Conservation (phyloP, 140 eudicot species). For the Senecio squalidus region DNA sequence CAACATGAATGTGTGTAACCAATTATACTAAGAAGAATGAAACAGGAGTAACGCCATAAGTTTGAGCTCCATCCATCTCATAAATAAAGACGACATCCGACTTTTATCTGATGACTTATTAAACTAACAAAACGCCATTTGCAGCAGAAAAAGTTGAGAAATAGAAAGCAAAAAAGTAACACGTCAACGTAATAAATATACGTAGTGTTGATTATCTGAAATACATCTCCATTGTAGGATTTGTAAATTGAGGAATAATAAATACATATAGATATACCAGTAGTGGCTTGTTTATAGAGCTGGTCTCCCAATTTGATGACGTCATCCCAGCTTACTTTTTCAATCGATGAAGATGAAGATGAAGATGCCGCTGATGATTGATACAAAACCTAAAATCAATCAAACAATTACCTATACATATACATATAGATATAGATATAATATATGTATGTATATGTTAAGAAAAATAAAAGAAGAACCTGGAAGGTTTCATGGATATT, state of each 20-base stretch:
- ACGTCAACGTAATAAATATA: no score
- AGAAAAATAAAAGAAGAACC: conserved; percentile 23
- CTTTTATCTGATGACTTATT: not conserved
- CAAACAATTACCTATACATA: not conserved
- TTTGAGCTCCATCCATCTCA: not conserved
- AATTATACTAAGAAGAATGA: conserved; percentile 2
- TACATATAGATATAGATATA: no score
- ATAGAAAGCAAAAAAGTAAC: not conserved
- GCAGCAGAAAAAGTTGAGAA: not conserved
- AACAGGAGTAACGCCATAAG: not conserved
- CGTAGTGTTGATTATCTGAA: no score
- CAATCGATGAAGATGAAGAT: conserved; percentile 53
- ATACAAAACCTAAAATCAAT: conserved; percentile 51
- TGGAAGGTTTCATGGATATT: conserved; percentile 77
- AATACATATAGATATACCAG: conserved; percentile 30
- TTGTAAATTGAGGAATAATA: not conserved
- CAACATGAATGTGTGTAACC: not conserved
- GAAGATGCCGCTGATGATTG: no score
- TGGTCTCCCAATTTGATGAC: conserved; percentile 73
- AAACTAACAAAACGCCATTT: not conserved
- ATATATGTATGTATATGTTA: not conserved
- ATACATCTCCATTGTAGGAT: not conserved
- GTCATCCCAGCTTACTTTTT: conserved; percentile 74
- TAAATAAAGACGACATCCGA: not conserved
- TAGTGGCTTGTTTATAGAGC: conserved; percentile 81